Conservation (phyloP, 306 rosid species). For the Quercus robur region DNA sequence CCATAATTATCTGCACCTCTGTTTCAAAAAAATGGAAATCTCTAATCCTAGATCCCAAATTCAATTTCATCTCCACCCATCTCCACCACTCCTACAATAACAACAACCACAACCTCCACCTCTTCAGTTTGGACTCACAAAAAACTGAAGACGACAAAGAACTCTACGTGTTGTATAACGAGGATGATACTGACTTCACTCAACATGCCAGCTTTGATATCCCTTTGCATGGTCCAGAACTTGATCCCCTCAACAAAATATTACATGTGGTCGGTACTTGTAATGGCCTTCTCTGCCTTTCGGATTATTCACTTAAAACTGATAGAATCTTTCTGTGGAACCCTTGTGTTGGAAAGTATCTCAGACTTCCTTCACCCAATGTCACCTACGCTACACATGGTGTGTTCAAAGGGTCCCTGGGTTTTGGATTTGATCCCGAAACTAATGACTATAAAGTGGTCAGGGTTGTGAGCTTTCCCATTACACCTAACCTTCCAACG, state of each 20-base stretch:
- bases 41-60: too few species aligned
- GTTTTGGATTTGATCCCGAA: slow-evolving; percentile 23
- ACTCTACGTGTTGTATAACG: too few species aligned
- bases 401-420: neutral
- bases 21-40: too few species aligned
- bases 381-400: neutral
- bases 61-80: too few species aligned
- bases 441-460: slow-evolving; percentile 18
- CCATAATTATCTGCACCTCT: too few species aligned
- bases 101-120: too few species aligned
- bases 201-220: neutral
- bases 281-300: slow-evolving; percentile 20
- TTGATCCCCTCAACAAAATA: neutral
- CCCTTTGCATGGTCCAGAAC: neutral
- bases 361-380: slow-evolving; percentile 16
- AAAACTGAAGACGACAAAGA: too few species aligned
- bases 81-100: too few species aligned
- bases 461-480: neutral
- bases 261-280: slow-evolving; percentile 8
- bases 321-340: slow-evolving; percentile 4
- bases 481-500: neutral
- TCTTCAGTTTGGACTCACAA: too few species aligned
- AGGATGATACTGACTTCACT: too few species aligned
- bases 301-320: neutral
- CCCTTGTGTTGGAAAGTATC: slow-evolving; percentile 20